Evolutionary conservation across 805 yeast species (phyloP).

Genomic region (Wickerhamomyces tratensis): DNA sequence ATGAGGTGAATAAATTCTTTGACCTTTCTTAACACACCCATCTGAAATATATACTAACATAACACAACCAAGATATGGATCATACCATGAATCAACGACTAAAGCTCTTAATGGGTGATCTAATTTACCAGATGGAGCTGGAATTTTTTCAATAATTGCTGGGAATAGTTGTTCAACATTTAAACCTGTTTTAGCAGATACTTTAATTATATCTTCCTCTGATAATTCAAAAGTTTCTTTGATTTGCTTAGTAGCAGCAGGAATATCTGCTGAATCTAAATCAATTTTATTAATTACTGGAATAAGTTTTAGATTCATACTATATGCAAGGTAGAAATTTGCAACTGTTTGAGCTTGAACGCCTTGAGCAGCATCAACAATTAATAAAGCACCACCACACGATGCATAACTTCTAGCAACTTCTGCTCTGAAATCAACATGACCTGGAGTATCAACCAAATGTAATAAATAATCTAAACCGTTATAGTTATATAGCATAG

Average conservation of each 20-base stretch:
- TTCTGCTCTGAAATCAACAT: constrained; percentile 91
- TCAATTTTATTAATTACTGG: constrained; percentile 93
- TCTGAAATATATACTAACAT: constrained; percentile 78
- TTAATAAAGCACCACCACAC: constrained; percentile 84
- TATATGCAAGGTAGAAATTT: constrained; percentile 82
- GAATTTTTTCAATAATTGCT: constrained; percentile 70
- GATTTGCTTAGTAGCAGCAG: constrained; percentile 76
- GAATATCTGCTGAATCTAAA: constrained; percentile 77
- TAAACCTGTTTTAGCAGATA: constrained; percentile 86
- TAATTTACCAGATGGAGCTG: constrained; percentile 57
- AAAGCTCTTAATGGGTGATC: constrained; percentile 56
- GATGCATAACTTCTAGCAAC: constrained; percentile 92
- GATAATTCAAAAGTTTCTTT: constrained; percentile 75
- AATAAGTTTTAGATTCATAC: constrained; percentile 68
- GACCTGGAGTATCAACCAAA: constrained; percentile 96
- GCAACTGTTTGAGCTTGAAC: constrained; percentile 99
- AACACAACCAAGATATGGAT: constrained; percentile 84
- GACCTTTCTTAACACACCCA: constrained; percentile 68
- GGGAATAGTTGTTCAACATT: constrained; percentile 78
- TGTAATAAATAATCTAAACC: constrained; percentile 75
- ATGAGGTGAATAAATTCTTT: constrained; percentile 68
- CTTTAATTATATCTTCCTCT: constrained; percentile 63
- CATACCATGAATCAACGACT: constrained; percentile 97
- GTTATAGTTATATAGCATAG: constrained; percentile 72
- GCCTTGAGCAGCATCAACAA: constrained; percentile 94